Base-by-base conservation (phyloP, 306 rosid genomes). In the Trifolium dubium region DNA sequence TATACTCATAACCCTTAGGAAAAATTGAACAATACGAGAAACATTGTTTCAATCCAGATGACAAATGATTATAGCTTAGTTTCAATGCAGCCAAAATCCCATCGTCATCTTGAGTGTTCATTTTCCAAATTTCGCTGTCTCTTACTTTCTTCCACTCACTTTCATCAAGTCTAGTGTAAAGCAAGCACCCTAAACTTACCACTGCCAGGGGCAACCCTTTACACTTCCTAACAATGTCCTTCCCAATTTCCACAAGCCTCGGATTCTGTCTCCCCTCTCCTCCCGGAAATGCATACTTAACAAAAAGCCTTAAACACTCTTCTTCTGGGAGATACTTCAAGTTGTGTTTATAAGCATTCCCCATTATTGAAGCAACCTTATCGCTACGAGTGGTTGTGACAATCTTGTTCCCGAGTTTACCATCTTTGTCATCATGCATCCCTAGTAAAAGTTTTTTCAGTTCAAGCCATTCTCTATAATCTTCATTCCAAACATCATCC, bases 61-160 rank as follows among this genome's bases (percentile, higher is more conserved):
- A 43, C 60, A 67, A 67, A 67, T 55, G 68, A 41, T 67, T 55
- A 66, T 76, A 76, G 74, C 74, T 76, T 23, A 75, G 28, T 55
- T 55, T 67, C 44, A 76, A 53, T 40, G 79, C 66, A 51, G 79
- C 44, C 73, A 75, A 75, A 75, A 75, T 43, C 29, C 80, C 80
- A 43, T 31, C 74, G 67, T 67, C 74, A 41, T 67, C 66, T 76
- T 65, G 12, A 12, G 63, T 58, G 29, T 54, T 59, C 67, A 41
- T 19, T 67, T 43, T 76, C 80, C 80, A 76, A 30, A 76, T 66
- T 13, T 76, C 60, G 55, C 80, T 76, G 8, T 76, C 80, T 56
- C 80, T 55, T 11, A 67, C 29, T 56, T 76, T 67, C 68, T 29
- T 76, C 80, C 80, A 76, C 60, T 51, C 74, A 17, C 28, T 67